Evolutionary conservation across 805 yeast genomes (phyloP), one percentile per base, ranked within the genome.

Genomic region (Candida jianshihensis): DNA sequence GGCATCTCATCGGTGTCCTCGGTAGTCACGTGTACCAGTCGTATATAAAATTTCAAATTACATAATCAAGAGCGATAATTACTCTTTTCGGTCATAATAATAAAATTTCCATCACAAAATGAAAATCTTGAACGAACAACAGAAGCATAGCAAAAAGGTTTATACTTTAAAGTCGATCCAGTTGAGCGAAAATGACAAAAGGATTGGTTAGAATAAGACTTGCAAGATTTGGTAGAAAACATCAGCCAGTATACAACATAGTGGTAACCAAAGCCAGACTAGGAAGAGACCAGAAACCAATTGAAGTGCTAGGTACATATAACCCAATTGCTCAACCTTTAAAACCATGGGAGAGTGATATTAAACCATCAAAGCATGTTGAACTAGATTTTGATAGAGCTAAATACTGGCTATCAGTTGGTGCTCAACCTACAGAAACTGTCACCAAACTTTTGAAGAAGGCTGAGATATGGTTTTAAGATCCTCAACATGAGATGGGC

Each of bases 381-480:
- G 73, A 79, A 47, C 64, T 92, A 26, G 97, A 92, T 56, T 88
- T 92, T 55, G 77, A 78, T 45, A 76, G 96, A 51, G 77, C 96
- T 5, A 87, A 87, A 59, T 92, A 92, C 61, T 92, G 98, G 98
- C 65, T 92, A 25, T 95, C 96, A 51, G 95, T 87, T 15, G 98
- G 98, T 11, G 97, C 97, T 1, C 95, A 85, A 56, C 95, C 96
- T 6, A 78, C 90, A 18, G 88, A 82, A 30, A 67, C 92, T 4
- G 95, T 90, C 11, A 71, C 77, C 3, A 76, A 76, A 46, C 63
- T 92, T 35, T 73, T 92, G 56, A 79, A 77, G 54, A 86, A 80
- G 58, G 87, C 84, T 31, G 88, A 96, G 41, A 73, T 75, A 38
- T 73, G 55, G 54, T 43, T 46, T 16, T 37, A 16, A 31, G n/a